Conservation (phyloP, 2,329 filamentous ascomycete genomes). For the Byssoonygena ceratinophila region DNA sequence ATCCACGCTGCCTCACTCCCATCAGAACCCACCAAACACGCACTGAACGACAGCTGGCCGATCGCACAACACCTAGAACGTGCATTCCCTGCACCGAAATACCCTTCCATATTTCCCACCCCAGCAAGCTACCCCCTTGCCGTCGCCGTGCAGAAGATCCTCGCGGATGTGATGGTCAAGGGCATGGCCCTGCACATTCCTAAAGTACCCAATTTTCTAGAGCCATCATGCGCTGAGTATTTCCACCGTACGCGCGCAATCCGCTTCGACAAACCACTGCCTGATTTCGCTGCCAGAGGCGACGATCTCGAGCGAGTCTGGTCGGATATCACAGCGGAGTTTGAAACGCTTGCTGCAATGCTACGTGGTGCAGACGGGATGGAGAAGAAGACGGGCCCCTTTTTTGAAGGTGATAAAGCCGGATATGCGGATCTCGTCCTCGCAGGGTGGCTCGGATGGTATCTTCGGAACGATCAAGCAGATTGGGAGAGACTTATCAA, state of each 20-base stretch:
- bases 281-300: slow-evolving; percentile 24
- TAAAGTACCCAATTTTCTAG: slow-evolving; percentile 28
- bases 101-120: slow-evolving; percentile 27
- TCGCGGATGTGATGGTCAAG: slow-evolving; percentile 8
- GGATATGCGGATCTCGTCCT: slow-evolving; percentile 17
- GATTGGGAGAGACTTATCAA: slow-evolving; percentile 12
- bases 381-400: slow-evolving; percentile 9
- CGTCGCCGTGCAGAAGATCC: slow-evolving; percentile 21
- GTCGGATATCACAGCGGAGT: slow-evolving; percentile 22
- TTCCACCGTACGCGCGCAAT: slow-evolving; percentile 31
- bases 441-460: slow-evolving; percentile 13
- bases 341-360: slow-evolving; percentile 22
- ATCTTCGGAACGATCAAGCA: slow-evolving; percentile 5
- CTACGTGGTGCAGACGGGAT: slow-evolving; percentile 17
- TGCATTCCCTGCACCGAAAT: slow-evolving; percentile 29
- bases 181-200: slow-evolving; percentile 27
- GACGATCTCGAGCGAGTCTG: slow-evolving; percentile 12
- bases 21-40: background rate
- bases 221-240: slow-evolving; percentile 26
- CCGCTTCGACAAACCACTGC: slow-evolving; percentile 24
- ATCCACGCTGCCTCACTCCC: slow-evolving; percentile 26
- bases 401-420: slow-evolving; percentile 14
- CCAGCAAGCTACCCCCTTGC: slow-evolving; percentile 25
- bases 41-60: slow-evolving; percentile 26
- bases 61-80: slow-evolving; percentile 33